Base-by-base conservation (phyloP, 371 early-diverging fungal species). In the Mucor racemosus region DNA sequence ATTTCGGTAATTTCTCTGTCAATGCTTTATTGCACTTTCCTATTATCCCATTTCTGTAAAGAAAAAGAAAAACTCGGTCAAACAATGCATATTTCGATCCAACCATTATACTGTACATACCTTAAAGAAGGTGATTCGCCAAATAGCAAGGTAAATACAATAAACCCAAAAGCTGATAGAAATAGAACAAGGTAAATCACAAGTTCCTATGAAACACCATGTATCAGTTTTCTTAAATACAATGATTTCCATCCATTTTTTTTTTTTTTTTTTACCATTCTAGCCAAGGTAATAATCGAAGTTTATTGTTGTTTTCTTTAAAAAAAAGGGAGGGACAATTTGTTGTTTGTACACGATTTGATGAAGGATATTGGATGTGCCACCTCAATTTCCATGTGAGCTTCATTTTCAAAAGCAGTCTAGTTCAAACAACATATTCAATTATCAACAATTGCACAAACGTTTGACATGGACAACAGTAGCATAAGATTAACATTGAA, bases 71-170 rank as follows among this genome's bases (percentile, higher is more conserved):
- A 9, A 8, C 19, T 46, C 46, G 46, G 46, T 46, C 19, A 46
- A 46, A 46, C 19, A 19, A 19, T 46, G 46, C 19, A 5, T 6
- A 14, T n/a, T 42, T 26, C 3, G 5, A 42, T 42, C 15, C 42
- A 42, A n/a, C 19, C 26, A 26, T 9, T 46, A 10, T 17, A 46
- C 17, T 14, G 6, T n/a, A 53, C 17, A 36, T 65, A 68, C 82
- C 76, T 73, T 60, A 82, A 66, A 33, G 65, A 76, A 36, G 82
- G 82, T 44, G 68, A 67, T 67, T 79, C 70, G 14, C 82, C 82
- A 70, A 82, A 82, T 15, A 82, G 57, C 39, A 82, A 67, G 31
- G 70, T 60, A 35, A 82, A 79, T 14, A 82, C 75, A 55, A 76
- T 54, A 15, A 68, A 35, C 15, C 79, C 75, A 65, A 82, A 73